Evolutionary conservation across 805 yeast genomes (phyloP).

Genomic region (Kodamaea neixiangensis): DNA sequence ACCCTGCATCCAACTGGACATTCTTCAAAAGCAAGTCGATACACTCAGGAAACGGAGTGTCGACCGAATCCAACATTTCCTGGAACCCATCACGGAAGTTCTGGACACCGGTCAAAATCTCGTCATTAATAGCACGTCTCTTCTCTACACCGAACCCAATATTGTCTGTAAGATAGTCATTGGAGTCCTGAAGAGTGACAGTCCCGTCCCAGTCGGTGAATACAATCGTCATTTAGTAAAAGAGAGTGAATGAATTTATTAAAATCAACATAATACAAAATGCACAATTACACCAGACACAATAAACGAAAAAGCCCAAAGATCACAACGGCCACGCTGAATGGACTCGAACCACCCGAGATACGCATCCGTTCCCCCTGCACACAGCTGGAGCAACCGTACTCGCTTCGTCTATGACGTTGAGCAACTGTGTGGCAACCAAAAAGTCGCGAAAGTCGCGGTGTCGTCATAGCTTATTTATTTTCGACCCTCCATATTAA

Average conservation of each 20-base stretch:
- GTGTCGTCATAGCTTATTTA: not conserved
- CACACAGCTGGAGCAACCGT: not conserved
- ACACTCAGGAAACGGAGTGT: slow-evolving; percentile 79
- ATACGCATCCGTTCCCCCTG: not conserved
- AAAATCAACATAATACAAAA: too few relatives aligned
- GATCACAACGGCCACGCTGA: not conserved
- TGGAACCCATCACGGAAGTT: slow-evolving; percentile 82
- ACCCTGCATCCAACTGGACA: slow-evolving; percentile 87
- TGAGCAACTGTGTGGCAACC: not conserved
- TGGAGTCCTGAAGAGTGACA: slow-evolving; percentile 91
- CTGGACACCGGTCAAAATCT: slow-evolving; percentile 66
- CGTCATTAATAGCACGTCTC: slow-evolving; percentile 68
- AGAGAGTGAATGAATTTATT: not conserved
- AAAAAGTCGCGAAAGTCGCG: not conserved
- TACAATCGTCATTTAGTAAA: slow-evolving; percentile 61
- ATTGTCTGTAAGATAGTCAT: slow-evolving; percentile 86
- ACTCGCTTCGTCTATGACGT: not conserved
- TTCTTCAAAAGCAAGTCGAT: slow-evolving; percentile 64
- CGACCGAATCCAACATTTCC: slow-evolving; percentile 79
- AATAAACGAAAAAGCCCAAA: not conserved
- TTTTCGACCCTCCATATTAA: not conserved
- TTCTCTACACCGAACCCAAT: slow-evolving; percentile 79
- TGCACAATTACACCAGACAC: slow-evolving; percentile 2
- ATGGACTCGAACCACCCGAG: not conserved
- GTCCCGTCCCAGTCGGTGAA: slow-evolving; percentile 99